A percentile compares a stretch with the other conserved stretches of the same genome.
phyloP scores from a whole-genome alignment of 129 eudicot genomes.

The Silybum marianum region DNA sequence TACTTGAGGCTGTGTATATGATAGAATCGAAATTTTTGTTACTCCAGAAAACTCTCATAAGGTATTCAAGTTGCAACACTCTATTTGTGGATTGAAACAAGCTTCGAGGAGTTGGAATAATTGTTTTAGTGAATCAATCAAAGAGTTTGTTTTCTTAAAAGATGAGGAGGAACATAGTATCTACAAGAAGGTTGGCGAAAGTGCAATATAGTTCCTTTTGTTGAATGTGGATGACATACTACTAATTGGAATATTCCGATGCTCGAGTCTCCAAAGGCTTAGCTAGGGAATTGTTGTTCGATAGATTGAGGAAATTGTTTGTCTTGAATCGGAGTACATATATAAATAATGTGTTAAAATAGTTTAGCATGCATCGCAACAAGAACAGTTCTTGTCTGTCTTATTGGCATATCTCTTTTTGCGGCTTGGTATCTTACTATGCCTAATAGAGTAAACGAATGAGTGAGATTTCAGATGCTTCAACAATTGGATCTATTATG shows the following conservation, averaged over 20 bases:
- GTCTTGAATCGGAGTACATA: not conserved
- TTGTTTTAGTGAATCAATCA: not conserved
- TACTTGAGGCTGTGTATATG: not conserved
- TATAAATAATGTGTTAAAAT: not conserved
- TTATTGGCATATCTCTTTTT: not conserved
- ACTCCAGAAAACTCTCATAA: not conserved
- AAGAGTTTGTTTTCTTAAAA: not conserved
- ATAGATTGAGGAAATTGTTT: not conserved
- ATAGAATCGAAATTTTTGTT: not conserved
- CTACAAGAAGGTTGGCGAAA: not conserved
- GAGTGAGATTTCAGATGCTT: not conserved
- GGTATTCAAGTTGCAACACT: not conserved
- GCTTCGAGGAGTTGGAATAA: not conserved
- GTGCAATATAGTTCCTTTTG: not conserved
- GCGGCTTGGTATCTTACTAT: not conserved
- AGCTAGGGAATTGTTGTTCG: not conserved
- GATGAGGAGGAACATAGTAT: not conserved
- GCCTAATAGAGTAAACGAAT: no score
- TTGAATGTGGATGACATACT: not conserved
- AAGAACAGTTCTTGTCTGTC: not conserved
- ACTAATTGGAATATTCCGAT: no score
- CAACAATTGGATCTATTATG: not conserved
- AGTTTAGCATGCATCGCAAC: not conserved
- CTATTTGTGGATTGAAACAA: not conserved
- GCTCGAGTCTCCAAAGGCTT: not conserved